Base-by-base conservation (phyloP, 495 filamentous ascomycete species). In the Neurospora sp. region DNA sequence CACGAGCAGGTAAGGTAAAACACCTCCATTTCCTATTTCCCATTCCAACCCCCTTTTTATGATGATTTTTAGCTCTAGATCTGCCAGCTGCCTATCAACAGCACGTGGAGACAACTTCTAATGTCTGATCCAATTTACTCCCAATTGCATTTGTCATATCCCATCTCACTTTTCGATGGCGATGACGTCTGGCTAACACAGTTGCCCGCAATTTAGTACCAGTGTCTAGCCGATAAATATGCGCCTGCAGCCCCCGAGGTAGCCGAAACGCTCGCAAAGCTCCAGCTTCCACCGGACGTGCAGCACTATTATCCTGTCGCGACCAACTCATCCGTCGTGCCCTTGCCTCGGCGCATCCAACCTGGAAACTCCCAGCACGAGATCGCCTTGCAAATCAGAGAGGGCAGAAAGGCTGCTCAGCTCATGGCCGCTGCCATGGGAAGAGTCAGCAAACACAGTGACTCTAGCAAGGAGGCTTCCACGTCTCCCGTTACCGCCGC, bases 51-150 rank as follows among this genome's bases (percentile, higher is more conserved):
- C 61, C 59, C 53, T 69, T 81, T 74, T 45, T 71, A 73, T 78
- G 76, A 88, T 89, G 90, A 90, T 89, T 86, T 73, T 89, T 91
- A 91, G 89, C 89, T 91, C 89, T 91, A 91, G 89, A 91, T 87
- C 89, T 88, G 83, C 53, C 81, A 91, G 88, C 83, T 86, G 82
- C 81, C 73, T 79, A 77, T 73, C 79, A 79, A 82, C 83, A 79
- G 80, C 82, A 74, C 35, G 81, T 88, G 89, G 78, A 84, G 87
- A 89, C 75, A 88, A 71, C 35, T 72, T 73, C 44, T 72, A 77
- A 73, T 79, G 70, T 76, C 77, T 80, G 78, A 81, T 80, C 77
- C 22, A 35, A 35, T 61, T 16, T 35, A 18, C 53, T 18, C 27
- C 22, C 12, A 16, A 16, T 61, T 61, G 53, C 27, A 12, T 27